These are phyloP conservation scores for Dactylis glomerata DNA, from an alignment of 176 grass and related monocot genomes.

Conservation along the genomic window DNA sequence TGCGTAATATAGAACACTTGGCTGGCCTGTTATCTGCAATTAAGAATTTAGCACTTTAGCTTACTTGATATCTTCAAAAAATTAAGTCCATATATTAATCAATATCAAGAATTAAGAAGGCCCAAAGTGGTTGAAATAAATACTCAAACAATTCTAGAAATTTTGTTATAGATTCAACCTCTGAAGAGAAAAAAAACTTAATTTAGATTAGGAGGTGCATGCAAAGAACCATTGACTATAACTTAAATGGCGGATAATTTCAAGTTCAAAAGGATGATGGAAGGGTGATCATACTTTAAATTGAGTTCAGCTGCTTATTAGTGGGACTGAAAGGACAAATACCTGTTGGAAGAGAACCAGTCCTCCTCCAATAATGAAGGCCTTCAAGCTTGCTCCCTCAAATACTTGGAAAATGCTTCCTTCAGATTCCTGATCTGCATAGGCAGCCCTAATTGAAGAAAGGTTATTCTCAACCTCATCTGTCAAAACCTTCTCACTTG, in stretches of 20 bases:
- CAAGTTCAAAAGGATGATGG: neutral
- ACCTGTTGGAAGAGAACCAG: conserved; percentile 98
- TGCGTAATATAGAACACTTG: conserved; percentile 97
- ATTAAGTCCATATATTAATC: neutral
- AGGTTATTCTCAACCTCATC: conserved; percentile 76
- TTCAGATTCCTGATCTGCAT: conserved; percentile 63
- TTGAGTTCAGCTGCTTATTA: neutral
- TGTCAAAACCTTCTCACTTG: conserved; percentile 52
- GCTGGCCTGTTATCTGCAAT: conserved; percentile 95
- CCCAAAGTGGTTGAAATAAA: neutral
- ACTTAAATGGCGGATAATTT: neutral
- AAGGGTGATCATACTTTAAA: conserved; percentile 4
- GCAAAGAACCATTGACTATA: conserved; percentile 1
- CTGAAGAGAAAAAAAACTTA: neutral
- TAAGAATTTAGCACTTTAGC: conserved; percentile 29
- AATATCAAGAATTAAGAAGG: neutral
- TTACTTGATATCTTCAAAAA: conserved; percentile 20
- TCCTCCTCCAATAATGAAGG: conserved; percentile 90
- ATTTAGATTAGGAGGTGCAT: neutral
- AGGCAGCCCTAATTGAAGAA: conserved; percentile 71
- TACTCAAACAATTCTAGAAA: neutral
- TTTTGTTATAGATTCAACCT: neutral
- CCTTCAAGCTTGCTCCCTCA: conserved; percentile 90
- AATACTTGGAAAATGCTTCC: conserved; percentile 84
- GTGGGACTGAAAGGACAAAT: conserved; percentile 17